Evolutionary conservation across 768 basidiomycete genomes (phyloP).

Genomic region (Psilocybe subaeruginosa): DNA sequence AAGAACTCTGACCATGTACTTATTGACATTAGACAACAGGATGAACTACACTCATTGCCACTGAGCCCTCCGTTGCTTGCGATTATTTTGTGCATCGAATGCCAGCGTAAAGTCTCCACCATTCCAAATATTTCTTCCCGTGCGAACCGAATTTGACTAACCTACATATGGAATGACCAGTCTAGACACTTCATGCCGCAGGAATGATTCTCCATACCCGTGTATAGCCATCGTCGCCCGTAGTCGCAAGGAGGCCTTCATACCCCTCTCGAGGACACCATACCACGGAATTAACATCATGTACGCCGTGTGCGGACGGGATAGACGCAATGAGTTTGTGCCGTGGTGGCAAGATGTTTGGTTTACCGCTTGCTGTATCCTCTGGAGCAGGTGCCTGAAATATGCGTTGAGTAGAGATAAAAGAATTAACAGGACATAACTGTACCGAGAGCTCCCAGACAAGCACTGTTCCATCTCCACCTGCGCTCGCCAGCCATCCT

Average conservation of each 20-base stretch:
- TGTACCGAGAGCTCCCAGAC: slow-evolving; percentile 78
- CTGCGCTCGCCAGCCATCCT: slow-evolving; percentile 86
- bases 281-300: slow-evolving; percentile 82
- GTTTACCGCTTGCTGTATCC: background rate
- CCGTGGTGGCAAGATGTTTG: slow-evolving; percentile 16
- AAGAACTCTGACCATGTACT: no score
- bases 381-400: slow-evolving; percentile 29
- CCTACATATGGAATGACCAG: no score
- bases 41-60: no score
- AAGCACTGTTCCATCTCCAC: slow-evolving; percentile 83
- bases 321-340: slow-evolving; percentile 59
- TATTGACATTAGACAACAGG: no score
- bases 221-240: slow-evolving; percentile 84
- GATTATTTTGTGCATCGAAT: no score
- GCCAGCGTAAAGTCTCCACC: no score
- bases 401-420: background rate
- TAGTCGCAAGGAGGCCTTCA: slow-evolving; percentile 73
- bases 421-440: slow-evolving; percentile 12
- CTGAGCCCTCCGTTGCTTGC: no score
- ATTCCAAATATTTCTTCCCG: no score
- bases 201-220: slow-evolving; percentile 68
- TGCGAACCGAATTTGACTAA: no score
- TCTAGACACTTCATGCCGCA: background rate
- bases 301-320: slow-evolving; percentile 74
- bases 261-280: slow-evolving; percentile 80